These are phyloP conservation scores for Nosema granulosis DNA, from an alignment of 371 early-diverging fungal genomes.

Conservation along the genomic window DNA sequence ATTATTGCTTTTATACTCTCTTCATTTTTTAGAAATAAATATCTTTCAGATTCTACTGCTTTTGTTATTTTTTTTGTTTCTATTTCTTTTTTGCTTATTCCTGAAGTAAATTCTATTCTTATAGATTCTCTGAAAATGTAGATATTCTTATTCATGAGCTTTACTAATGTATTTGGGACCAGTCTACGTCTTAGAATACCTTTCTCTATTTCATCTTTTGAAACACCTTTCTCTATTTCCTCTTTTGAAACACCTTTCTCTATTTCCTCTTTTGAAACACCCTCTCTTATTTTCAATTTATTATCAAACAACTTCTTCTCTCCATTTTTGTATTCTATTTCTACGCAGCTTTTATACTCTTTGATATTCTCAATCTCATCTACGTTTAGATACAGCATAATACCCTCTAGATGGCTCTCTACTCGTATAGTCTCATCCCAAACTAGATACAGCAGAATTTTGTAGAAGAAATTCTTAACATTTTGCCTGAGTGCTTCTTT, in stretches of 20 bases:
- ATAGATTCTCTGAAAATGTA: too few relatives aligned
- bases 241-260: background rate
- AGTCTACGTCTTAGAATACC: too few relatives aligned
- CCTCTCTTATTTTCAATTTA: background rate
- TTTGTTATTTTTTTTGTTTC: background rate
- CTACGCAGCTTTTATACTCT: background rate
- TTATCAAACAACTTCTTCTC: background rate
- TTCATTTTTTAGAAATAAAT: slow-evolving; percentile 7
- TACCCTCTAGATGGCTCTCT: slow-evolving; percentile 18
- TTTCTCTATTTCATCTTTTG: too few relatives aligned
- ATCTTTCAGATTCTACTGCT: background rate
- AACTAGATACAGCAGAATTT: slow-evolving; percentile 7
- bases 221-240: too few relatives aligned
- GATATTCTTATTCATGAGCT: too few relatives aligned
- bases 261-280: background rate
- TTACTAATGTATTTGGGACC: too few relatives aligned
- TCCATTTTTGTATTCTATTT: background rate
- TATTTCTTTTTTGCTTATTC: too few relatives aligned
- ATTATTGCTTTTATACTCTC: background rate
- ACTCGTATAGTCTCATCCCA: slow-evolving; percentile 2
- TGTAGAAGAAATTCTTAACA: slow-evolving; percentile 12
- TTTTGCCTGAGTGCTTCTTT: background rate
- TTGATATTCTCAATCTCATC: background rate
- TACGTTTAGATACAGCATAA: slow-evolving; percentile 17
- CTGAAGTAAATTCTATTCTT: too few relatives aligned